Conservation (phyloP, 768 basidiomycete species). For the Boletus pseudo-olivaceus region DNA sequence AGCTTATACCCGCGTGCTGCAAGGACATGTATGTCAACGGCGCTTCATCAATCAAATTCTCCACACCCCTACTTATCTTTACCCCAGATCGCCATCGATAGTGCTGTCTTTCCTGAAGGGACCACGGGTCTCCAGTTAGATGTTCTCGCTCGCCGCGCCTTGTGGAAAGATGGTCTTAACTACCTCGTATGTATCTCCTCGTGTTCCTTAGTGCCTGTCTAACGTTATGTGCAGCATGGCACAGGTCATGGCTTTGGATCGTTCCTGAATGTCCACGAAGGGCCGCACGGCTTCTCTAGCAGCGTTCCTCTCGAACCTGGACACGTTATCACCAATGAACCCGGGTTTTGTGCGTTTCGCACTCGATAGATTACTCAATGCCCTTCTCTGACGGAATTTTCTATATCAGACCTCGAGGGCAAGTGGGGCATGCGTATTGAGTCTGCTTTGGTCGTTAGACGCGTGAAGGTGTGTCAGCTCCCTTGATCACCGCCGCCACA, state of each 20-base stretch:
- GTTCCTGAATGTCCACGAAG: conserved; percentile 84
- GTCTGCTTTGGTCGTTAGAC: conserved; percentile 73
- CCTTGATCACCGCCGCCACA: conserved; percentile 3
- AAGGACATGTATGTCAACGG: conserved; percentile 78
- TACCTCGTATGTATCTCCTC: conserved; percentile 53
- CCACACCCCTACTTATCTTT: conserved; percentile 15
- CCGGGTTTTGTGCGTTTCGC: conserved; percentile 74
- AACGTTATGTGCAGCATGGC: conserved; percentile 59
- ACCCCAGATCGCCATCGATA: conserved; percentile 83
- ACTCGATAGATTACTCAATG: conserved; percentile 8
- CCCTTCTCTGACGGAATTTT: conserved; percentile 12
- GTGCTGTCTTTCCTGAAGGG: conserved; percentile 85
- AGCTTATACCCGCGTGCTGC: conserved; percentile 91
- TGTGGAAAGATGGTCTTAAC: conserved; percentile 85
- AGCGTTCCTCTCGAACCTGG: conserved; percentile 73
- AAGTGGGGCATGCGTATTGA: conserved; percentile 93
- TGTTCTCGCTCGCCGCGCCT: conserved; percentile 81
- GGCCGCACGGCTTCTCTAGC: conserved; percentile 74
- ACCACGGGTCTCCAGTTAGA: conserved; percentile 82
- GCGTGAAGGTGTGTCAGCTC: conserved; percentile 39
- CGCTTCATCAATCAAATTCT: conserved; percentile 15
- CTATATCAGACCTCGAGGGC: conserved; percentile 59
- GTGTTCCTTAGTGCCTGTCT: conserved; percentile 7
- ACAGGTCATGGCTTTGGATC: conserved; percentile 90
- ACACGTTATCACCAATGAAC: conserved; percentile 91